Evolutionary conservation across 2,329 filamentous ascomycete genomes (phyloP).

Genomic region (Fusarium sambucinum): DNA sequence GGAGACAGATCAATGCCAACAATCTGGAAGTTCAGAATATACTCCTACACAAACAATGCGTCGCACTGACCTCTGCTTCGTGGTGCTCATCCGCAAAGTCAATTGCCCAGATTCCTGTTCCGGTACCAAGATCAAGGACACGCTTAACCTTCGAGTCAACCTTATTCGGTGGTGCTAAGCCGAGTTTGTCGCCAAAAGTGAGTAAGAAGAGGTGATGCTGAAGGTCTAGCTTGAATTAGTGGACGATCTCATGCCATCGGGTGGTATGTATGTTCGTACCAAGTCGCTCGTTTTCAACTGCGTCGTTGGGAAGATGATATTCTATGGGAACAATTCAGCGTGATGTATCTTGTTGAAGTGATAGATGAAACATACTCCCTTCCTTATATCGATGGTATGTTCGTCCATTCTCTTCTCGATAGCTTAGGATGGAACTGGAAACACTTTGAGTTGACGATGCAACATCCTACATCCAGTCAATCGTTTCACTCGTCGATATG

Average conservation of each 20-base stretch:
- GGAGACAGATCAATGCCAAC: constrained; percentile 11
- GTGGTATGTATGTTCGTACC: neutral
- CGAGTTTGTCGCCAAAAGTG: constrained; percentile 12
- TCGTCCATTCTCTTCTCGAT: constrained; percentile 19
- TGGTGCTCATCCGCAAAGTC: constrained; percentile 30
- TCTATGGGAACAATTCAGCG: neutral
- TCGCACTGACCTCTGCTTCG: neutral
- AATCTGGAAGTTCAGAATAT: neutral
- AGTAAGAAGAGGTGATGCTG: constrained; percentile 24
- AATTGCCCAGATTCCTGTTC: constrained; percentile 29
- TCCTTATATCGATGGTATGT: constrained; percentile 28
- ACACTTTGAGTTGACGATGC: constrained; percentile 23
- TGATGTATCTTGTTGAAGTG: accelerated
- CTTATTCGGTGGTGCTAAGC: neutral
- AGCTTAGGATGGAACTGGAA: constrained; percentile 17
- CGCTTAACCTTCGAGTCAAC: neutral
- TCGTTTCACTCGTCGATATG: accelerated
- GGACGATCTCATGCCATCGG: neutral
- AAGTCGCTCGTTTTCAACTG: constrained; percentile 22
- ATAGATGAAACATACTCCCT: neutral
- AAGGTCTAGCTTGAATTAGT: constrained; percentile 1
- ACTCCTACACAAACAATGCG: accelerated
- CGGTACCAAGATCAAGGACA: constrained; percentile 28
- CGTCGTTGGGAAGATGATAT: constrained; percentile 29
- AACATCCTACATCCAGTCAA: neutral